Evolutionary conservation across 2,329 filamentous ascomycete species (phyloP).

Genomic region (Aspergillus ibericus): DNA sequence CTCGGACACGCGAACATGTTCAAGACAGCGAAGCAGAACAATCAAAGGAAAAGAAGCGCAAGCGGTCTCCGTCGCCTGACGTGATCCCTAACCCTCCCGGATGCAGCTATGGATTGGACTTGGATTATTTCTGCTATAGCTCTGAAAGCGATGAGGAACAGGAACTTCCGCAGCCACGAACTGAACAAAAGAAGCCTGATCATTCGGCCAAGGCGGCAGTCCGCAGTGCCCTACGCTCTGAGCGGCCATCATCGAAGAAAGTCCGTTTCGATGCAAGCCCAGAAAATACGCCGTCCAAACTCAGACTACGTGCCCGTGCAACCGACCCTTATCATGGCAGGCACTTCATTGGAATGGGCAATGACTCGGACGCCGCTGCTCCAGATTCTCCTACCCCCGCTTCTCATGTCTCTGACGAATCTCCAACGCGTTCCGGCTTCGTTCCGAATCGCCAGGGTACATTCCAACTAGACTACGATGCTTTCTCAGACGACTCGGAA

Average conservation of each 20-base stretch:
- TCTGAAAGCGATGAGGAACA: slow-evolving; percentile 34
- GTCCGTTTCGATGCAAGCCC: slow-evolving; percentile 38
- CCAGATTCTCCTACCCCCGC: slow-evolving; percentile 18
- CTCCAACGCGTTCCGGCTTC: slow-evolving; percentile 1
- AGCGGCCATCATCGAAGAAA: slow-evolving; percentile 28
- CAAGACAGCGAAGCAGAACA: slow-evolving; percentile 3
- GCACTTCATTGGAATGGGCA: slow-evolving; percentile 25
- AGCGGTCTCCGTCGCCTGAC: slow-evolving; percentile 41
- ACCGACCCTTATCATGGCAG: slow-evolving; percentile 26
- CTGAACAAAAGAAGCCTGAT: slow-evolving; percentile 13
- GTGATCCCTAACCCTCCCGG: slow-evolving; percentile 44
- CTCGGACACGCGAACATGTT: slow-evolving; percentile 6
- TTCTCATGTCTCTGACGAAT: slow-evolving; percentile 4
- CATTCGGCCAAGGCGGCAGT: slow-evolving; percentile 13
- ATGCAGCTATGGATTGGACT: slow-evolving; percentile 43
- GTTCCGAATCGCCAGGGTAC: slow-evolving; percentile 20
- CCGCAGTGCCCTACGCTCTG: slow-evolving; percentile 19
- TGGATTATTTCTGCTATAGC: slow-evolving; percentile 39
- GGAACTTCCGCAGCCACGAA: slow-evolving; percentile 10
- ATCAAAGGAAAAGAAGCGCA: slow-evolving; percentile 36
- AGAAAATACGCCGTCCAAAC: slow-evolving; percentile 35
- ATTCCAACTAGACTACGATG: slow-evolving; percentile 33
- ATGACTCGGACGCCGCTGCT: slow-evolving; percentile 12
- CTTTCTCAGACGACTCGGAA: slow-evolving; percentile 27
- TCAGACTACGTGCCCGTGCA: slow-evolving; percentile 21